Base-by-base conservation (phyloP, 1,284 basidiomycete genomes). In the Mycena sp. region DNA sequence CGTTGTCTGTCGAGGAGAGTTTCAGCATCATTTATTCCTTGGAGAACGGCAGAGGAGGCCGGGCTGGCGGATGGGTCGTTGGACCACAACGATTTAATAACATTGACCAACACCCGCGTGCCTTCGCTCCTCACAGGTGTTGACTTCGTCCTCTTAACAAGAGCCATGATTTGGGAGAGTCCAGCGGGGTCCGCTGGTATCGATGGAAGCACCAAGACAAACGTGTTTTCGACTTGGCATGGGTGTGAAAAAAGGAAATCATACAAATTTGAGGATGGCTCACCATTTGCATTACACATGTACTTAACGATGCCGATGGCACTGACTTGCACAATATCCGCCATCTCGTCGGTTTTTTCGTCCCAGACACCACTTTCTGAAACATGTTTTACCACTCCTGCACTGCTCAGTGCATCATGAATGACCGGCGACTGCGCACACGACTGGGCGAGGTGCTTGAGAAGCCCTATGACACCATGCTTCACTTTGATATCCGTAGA, bases 221-320 rank as follows among this genome's bases (percentile, higher is more conserved):
- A 82, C 19, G 87, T 83, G 76, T 88, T 92, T 61, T 86, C 84
- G 51, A 87, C 93, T 94, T 44, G 9, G 44, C 7, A 16, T 40
- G 9, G 12, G 67, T n/a, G 10, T 48, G 53, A 26, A 61, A 52
- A 44, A 49, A 21, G 38, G 59, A 40, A 41, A 63, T 44, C 61
- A 40, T 44, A 32, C 65, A 65, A 62, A 41, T 44, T 29, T 41
- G 10, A 29, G n/a, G 4, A 54, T 23, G 28, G 77, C 87, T 71
- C 71, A 95, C 95, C 80, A 71, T 87, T 89, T 37, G 85, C 85
- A 63, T 86, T 88, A 73, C 92, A 95, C 59, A 99, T 82, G 72
- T 98, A 93, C 78, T 98, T 98, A 29, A 93, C 85, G 17, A 96
- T 83, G 0, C 94, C 94, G 44, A 98, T 92, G 0, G 94, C 93